Evolutionary conservation across 2,329 filamentous ascomycete genomes (phyloP), one percentile per base, ranked within the genome.

Genomic region (Talaromyces sp.): DNA sequence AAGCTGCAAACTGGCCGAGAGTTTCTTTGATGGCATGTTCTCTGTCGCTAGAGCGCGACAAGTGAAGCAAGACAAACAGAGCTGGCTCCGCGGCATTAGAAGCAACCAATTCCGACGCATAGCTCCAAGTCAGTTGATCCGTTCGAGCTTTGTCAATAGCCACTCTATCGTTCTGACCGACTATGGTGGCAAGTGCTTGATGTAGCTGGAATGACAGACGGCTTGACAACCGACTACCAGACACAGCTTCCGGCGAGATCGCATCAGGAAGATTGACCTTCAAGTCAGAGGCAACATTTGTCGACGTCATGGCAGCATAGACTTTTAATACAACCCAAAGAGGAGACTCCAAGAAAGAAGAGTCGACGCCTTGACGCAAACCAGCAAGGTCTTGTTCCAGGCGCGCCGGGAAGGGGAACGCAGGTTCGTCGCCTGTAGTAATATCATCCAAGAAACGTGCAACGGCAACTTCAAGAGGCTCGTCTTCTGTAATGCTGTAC

Each of bases 321-420:
- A 96, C 82, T 75, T 91, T 92, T 59, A 99, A 80, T 0, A 99
- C 84, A 13, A 92, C 91, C 90, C 94, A 97, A 0, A 98, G 82
- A 7, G 96, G 83, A 74, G 96, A 93, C 73, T 95, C 88, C 47
- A 71, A 78, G 29, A 85, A 82, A 13, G 74, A 58, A 22, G 83
- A 81, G 61, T 87, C 79, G 3, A 81, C 79, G 68, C 91, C 87
- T 19, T 86, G 80, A 85, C 89, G 91, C 34, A 87, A 76, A 51
- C 84, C 79, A 17, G 83, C 79, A 58, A 86, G 81, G 6, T 83
- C 83, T 67, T 88, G 82, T 67, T 90, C 86, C 11, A 85, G 76
- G 72, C 91, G 92, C 84, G 88, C 89, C 2, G 92, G 88, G n/a
- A 84, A 78, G 1, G 94, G 93, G 64, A 84, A 83, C 4, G 90